Base-by-base conservation (phyloP, 2,329 filamentous ascomycete genomes). In the Aspergillus pseudoviridinutans region DNA sequence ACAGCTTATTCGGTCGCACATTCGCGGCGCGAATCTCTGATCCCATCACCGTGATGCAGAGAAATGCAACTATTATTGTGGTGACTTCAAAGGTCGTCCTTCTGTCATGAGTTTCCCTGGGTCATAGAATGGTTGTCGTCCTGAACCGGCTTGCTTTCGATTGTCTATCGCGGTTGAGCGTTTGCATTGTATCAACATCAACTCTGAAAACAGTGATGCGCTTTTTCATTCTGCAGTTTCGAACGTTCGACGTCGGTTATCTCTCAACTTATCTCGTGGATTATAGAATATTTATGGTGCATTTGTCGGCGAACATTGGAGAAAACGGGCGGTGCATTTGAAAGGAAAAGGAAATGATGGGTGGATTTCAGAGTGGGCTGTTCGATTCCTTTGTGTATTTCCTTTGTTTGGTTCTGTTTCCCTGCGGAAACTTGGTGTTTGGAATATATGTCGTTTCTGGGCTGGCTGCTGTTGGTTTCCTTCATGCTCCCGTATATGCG, bases 11-110 rank as follows among this genome's bases (percentile, higher is more conserved):
- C 67, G 38, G 66, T 64, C 27, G 58, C 68, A 3, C 28, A 59
- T 14, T 71, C 67, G 32, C 68, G 70, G 51, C 68, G 66, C 20
- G 66, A 61, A 49, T 74, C 71, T 49, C 47, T 68, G 50, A 65
- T 66, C 44, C 65, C 63, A 12, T 68, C 68, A 5, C 59, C 61
- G n/a, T 66, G 29, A 55, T 14, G 12, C 12, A 41, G 24, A 17
- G 35, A 20, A 14, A 49, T 32, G 27, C 25, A 20, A 28, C 12
- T 14, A 12, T 6, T 44, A 17, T 46, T 46, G 41, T n/a, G n/a
- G 35, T 29, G 24, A 17, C 47, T 24, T 35, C 28, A 17, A 49
- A 29, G 41, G 55, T 53, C n/a, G 24, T n/a, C 44, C 32, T 49
- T 50, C 32, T 38, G 49, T 52, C 49, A 61, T 62, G 51, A 61